Base-by-base conservation (phyloP, 2,329 filamentous ascomycete species). In the Aspergillus tubingensis region DNA sequence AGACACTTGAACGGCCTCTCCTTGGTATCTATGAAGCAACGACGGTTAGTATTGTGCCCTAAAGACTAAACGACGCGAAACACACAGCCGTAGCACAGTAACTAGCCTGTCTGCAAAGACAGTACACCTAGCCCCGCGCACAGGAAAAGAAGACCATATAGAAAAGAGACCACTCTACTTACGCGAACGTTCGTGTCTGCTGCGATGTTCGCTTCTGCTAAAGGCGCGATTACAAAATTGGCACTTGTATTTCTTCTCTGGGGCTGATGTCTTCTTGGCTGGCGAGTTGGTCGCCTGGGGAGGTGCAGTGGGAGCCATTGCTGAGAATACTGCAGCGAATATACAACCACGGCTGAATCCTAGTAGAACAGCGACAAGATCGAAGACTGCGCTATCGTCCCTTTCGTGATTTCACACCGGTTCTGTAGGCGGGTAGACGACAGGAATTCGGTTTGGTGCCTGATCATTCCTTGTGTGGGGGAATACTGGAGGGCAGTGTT, bases 191-290 rank as follows among this genome's bases (percentile, higher is more conserved):
- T 99, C 95, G 80, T 99, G 95, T 79, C 95, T 86, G 80, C 92
- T 97, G 71, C 95, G 88, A 79, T 99, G 95, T 80, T 99, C 95
- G 78, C 92, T 96, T 78, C 95, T 86, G 82, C 93, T 97, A 79
- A 99, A 99, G 66, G 95, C 95, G 79, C 95, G 87, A 81, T 93
- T 93, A 83, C 95, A 98, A 80, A 96, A 98, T 83, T 96, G 92
- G 82, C 95, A 99, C 79, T 98, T 97, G 87, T 99, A 99, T 81
- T 97, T 96, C 84, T 96, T 94, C 83, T 98, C 95, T 59, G 93
- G 92, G 70, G 87, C 89, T 70, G 88, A 81, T 63, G 89, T 83
- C 82, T 96, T 96, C 81, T 96, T 96, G 79, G 91, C 88, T 73
- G 89, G 85, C 70, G 86, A 85, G 75, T 90, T 85, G 74, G 88